These are phyloP conservation scores for Leccinum pachyderme DNA, from an alignment of 1,284 basidiomycete genomes.

Conservation along the genomic window DNA sequence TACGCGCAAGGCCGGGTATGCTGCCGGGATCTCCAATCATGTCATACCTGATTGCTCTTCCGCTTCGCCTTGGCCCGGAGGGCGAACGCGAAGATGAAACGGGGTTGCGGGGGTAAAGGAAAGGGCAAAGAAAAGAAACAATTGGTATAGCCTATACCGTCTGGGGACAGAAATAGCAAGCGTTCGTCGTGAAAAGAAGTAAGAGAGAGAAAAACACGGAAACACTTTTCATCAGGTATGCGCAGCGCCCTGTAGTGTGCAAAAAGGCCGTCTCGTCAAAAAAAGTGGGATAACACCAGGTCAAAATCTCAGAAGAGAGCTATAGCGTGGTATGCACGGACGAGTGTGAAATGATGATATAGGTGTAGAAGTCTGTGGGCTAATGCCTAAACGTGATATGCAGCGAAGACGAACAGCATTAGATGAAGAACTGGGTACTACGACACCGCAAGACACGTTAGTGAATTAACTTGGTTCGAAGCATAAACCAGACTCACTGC, in stretches of 20 bases:
- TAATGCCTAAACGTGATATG: slow-evolving; percentile 32
- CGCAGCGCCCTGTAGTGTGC: slow-evolving; percentile 29
- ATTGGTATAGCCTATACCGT: slow-evolving; percentile 25
- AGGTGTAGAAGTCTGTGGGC: slow-evolving; percentile 31
- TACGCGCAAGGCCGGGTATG: slow-evolving; percentile 8
- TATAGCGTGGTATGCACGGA: slow-evolving; percentile 20
- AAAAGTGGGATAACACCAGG: slow-evolving; percentile 27
- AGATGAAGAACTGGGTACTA: slow-evolving; percentile 36
- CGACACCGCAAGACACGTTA: background rate
- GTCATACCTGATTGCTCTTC: slow-evolving; percentile 11
- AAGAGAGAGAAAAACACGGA: slow-evolving; percentile 9
- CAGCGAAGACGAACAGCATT: slow-evolving; percentile 26
- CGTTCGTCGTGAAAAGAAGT: background rate
- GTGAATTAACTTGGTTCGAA: background rate
- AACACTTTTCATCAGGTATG: slow-evolving; percentile 30
- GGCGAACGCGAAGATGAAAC: background rate
- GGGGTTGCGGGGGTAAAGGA: background rate
- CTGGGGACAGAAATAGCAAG: slow-evolving; percentile 10
- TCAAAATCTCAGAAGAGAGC: slow-evolving; percentile 18
- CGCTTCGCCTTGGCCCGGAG: slow-evolving; percentile 8
- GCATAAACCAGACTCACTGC: slow-evolving; percentile 55
- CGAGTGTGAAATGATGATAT: slow-evolving; percentile 14
- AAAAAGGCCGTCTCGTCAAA: slow-evolving; percentile 17
- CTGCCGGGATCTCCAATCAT: slow-evolving; percentile 13
- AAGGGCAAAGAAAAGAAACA: slow-evolving; percentile 7